Evolutionary conservation across 345 rosid genomes (phyloP).

Genomic region (Rhizophora apiculata): DNA sequence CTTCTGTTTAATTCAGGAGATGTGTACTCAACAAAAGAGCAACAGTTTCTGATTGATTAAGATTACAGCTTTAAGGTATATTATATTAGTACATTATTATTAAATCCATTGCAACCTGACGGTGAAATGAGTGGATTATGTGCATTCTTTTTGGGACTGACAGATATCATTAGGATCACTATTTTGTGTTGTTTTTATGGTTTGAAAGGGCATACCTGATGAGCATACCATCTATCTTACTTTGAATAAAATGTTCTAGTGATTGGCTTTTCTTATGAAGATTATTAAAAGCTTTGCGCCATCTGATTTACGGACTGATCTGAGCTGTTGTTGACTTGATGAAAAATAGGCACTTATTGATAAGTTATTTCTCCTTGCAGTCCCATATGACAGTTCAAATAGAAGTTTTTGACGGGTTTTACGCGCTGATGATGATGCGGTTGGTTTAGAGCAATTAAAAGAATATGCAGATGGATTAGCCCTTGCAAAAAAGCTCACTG

Average conservation of each 20-base stretch:
- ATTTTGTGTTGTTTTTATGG: too few relatives aligned
- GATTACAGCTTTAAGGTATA: slow-evolving; percentile 88
- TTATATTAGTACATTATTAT: neutral
- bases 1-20: slow-evolving; percentile 45
- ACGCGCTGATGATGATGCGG: too few relatives aligned
- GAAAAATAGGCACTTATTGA: slow-evolving; percentile 69
- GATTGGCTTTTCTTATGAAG: slow-evolving; percentile 25
- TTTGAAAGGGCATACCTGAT: too few relatives aligned
- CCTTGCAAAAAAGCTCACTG: too few relatives aligned
- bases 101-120: neutral
- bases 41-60: slow-evolving; percentile 88
- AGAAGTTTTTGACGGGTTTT: too few relatives aligned
- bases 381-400: too few relatives aligned
- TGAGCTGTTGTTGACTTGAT: slow-evolving; percentile 59
- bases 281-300: slow-evolving; percentile 91
- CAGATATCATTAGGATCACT: too few relatives aligned
- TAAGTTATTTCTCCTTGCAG: too few relatives aligned
- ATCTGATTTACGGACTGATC: slow-evolving; percentile 62
- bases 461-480: too few relatives aligned
- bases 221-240: neutral
- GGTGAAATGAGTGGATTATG: neutral
- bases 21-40: slow-evolving; percentile 91
- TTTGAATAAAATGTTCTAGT: neutral
- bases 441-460: too few relatives aligned
- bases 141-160: neutral